phyloP scores from a whole-genome alignment of 1,284 basidiomycete genomes.

The Fereydounia khargensis region DNA sequence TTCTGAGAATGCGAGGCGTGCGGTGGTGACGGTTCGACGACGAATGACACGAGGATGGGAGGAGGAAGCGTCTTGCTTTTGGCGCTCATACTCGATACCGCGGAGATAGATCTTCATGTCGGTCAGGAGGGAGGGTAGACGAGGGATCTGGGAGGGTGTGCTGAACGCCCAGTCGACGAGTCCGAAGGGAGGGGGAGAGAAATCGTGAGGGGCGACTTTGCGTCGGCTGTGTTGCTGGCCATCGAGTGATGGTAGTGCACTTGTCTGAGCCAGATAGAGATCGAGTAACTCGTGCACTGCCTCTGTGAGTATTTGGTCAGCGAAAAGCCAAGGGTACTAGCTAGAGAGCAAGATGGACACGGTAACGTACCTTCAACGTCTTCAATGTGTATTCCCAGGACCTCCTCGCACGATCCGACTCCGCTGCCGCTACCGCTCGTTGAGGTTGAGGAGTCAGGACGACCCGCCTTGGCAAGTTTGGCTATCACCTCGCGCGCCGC shows the following conservation, averaged over 20 bases:
- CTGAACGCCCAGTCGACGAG: constrained; percentile 17
- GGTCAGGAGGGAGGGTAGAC: constrained; percentile 14
- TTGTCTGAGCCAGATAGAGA: constrained; percentile 14
- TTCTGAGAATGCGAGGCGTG: too few species aligned
- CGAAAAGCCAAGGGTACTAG: neutral
- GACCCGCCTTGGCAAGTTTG: too few species aligned
- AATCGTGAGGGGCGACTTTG: constrained; percentile 34
- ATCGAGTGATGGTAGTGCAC: neutral
- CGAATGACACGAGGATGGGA: too few species aligned
- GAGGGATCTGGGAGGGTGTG: neutral
- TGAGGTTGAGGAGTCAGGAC: neutral
- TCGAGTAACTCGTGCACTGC: constrained; percentile 32
- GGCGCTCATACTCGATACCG: constrained; percentile 30
- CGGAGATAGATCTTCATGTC: constrained; percentile 37
- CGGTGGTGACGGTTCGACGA: too few species aligned
- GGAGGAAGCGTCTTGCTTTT: constrained; percentile 14
- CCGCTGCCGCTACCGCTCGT: neutral
- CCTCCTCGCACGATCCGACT: neutral
- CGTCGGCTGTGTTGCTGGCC: too few species aligned
- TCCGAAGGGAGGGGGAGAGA: constrained; percentile 29
- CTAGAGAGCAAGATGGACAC: neutral
- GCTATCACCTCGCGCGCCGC: neutral
- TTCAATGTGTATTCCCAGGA: constrained; percentile 8
- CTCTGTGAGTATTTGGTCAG: constrained; percentile 2
- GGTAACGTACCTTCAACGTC: constrained; percentile 22